These are phyloP conservation scores for Lepidium campestre DNA, from an alignment of 441 rosid genomes.

Conservation along the genomic window DNA sequence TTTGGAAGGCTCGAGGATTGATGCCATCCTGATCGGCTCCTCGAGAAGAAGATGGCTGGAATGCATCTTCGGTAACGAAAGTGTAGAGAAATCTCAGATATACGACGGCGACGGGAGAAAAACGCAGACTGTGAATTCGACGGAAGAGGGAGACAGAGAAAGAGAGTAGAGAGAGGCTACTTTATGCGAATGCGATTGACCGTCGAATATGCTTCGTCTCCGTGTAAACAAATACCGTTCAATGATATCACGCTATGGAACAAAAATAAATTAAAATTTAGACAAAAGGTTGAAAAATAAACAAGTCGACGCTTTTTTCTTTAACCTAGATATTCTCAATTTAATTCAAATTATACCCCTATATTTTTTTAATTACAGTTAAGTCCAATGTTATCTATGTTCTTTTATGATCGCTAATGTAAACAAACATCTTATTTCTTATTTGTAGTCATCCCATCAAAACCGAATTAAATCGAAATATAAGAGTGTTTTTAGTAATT, in stretches of 20 bases:
- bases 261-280: not conserved
- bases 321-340: not conserved
- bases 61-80: conserved; percentile 48
- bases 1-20: conserved; percentile 89
- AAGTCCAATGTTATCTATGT: not conserved
- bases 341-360: not conserved
- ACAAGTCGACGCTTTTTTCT: not conserved
- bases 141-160: not conserved
- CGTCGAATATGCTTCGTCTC: conserved; percentile 6
- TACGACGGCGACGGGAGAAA: not conserved
- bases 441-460: too few relatives aligned
- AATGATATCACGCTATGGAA: not conserved
- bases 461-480: too few relatives aligned
- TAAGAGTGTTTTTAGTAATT: too few relatives aligned
- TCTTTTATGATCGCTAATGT: not conserved
- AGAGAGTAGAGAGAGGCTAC: not conserved
- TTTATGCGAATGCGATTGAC: not conserved
- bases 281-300: not conserved
- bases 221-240: not conserved
- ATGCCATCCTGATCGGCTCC: conserved; percentile 98
- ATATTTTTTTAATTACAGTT: not conserved
- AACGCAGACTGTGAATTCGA: not conserved
- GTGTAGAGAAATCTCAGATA: conserved; percentile 17
- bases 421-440: not conserved
- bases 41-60: conserved; percentile 83